Conservation (phyloP, 164 flowering plant species). For the Paratinospora sagittata region DNA sequence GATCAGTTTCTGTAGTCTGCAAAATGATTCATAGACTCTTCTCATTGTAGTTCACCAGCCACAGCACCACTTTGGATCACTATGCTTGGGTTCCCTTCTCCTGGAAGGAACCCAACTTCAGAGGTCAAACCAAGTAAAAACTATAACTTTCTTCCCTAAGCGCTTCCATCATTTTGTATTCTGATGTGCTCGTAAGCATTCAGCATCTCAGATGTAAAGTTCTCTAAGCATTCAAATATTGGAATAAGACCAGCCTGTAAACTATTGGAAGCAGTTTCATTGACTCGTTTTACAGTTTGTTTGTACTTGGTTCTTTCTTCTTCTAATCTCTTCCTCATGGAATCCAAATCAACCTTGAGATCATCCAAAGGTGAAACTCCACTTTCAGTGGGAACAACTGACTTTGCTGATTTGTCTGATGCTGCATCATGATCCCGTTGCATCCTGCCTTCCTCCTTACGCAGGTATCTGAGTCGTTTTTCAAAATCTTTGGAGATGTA, state of each 20-base stretch:
- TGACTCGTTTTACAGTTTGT: slow-evolving; percentile 60
- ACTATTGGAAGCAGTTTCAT: slow-evolving; percentile 63
- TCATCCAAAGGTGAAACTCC: slow-evolving; percentile 61
- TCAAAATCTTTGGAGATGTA: slow-evolving; percentile 63
- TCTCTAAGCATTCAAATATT: slow-evolving; percentile 73
- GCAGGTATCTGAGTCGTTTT: slow-evolving; percentile 39
- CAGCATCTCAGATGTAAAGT: slow-evolving; percentile 50
- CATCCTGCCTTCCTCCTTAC: slow-evolving; percentile 33
- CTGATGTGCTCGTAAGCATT: slow-evolving; percentile 77
- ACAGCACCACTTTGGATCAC: not conserved
- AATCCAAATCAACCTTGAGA: slow-evolving; percentile 69
- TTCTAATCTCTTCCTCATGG: slow-evolving; percentile 55
- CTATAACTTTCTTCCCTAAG: slow-evolving; percentile 10
- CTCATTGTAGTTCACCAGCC: not conserved
- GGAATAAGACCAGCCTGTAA: slow-evolving; percentile 75
- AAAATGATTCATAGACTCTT: not conserved
- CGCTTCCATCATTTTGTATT: slow-evolving; percentile 23
- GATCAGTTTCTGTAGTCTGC: not conserved
- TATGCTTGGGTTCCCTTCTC: slow-evolving; percentile 9
- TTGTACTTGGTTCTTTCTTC: slow-evolving; percentile 71
- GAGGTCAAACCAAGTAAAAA: not conserved
- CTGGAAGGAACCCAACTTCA: slow-evolving; percentile 1
- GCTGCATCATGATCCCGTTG: slow-evolving; percentile 32
- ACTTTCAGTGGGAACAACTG: slow-evolving; percentile 44
- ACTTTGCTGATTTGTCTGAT: slow-evolving; percentile 39